phyloP scores from a whole-genome alignment of 352 stramenopile genomes.

The Blastocystis hominis region DNA sequence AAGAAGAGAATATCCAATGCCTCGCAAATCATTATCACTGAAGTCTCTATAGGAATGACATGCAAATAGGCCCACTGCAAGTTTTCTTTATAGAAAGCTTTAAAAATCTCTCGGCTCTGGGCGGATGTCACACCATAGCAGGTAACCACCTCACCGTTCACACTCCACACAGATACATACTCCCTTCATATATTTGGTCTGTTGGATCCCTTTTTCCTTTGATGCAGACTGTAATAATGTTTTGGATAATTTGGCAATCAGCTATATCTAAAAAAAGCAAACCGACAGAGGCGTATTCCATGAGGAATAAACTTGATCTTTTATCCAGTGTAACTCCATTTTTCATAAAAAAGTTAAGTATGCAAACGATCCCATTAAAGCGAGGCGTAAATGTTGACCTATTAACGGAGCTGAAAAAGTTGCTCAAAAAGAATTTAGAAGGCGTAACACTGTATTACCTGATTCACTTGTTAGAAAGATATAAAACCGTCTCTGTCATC shows the following conservation, averaged over 20 bases:
- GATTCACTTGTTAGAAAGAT: not conserved
- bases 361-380: conserved; percentile 42
- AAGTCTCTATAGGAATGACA: not conserved
- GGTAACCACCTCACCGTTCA: not conserved
- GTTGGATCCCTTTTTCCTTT: not conserved
- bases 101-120: conserved; percentile 9
- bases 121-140: not conserved
- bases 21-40: not conserved
- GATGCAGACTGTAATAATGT: not conserved
- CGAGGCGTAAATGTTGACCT: not conserved
- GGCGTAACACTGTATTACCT: not conserved
- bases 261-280: not conserved
- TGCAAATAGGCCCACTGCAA: not conserved
- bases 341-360: not conserved
- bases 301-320: not conserved
- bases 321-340: not conserved
- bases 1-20: not conserved
- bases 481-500: not conserved
- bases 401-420: not conserved
- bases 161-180: not conserved
- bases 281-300: not conserved
- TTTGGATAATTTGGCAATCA: not conserved
- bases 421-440: conserved; percentile 6
- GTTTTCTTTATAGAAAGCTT: not conserved
- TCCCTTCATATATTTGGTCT: conserved; percentile 22